Conservation (phyloP, 495 filamentous ascomycete species). For the Echria macrotheca region DNA sequence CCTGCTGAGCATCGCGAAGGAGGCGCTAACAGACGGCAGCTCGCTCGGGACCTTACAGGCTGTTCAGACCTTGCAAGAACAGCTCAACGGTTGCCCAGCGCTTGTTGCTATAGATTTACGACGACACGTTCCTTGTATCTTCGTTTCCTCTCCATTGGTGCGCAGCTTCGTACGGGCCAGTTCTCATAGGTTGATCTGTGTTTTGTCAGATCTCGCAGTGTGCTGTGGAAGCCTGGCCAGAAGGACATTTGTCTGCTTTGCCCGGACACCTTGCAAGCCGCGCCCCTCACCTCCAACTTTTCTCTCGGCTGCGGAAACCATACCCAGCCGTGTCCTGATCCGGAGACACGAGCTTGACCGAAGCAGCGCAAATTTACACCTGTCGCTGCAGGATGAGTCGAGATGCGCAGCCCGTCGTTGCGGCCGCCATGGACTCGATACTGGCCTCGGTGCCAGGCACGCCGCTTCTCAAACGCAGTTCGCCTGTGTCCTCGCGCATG, state of each 20-base stretch:
- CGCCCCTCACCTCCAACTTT: background rate
- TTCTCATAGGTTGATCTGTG: no score
- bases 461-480: conserved; percentile 17
- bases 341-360: background rate
- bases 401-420: conserved; percentile 32
- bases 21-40: no score
- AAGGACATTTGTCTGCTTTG: conserved; percentile 12
- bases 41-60: no score
- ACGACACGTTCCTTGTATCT: no score
- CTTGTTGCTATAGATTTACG: no score
- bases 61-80: no score
- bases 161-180: no score
- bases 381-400: conserved; percentile 35
- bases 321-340: background rate
- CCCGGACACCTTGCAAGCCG: background rate
- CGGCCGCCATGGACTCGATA: conserved; percentile 30
- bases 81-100: no score
- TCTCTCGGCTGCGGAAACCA: background rate
- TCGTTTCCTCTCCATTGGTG: no score
- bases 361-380: background rate
- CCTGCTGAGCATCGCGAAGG: background rate
- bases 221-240: no score
- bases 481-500: conserved; percentile 30
- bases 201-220: no score
- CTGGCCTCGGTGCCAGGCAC: conserved; percentile 19